Base-by-base conservation (phyloP, 257 asterid species). In the Primulina eburnea region DNA sequence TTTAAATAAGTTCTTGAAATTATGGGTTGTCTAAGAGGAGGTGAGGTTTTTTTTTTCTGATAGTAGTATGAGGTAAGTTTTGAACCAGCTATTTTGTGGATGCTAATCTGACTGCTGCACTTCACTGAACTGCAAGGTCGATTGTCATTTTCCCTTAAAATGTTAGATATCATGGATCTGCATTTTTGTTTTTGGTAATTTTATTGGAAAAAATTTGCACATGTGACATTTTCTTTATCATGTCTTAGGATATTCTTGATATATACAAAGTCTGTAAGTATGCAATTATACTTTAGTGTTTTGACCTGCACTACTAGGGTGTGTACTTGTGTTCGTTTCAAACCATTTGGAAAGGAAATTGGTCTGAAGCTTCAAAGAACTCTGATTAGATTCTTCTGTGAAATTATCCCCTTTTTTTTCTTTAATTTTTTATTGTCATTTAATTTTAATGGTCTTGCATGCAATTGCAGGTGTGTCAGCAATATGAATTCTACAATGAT, bases 401-500 rank as follows among this genome's bases (percentile, higher is more conserved):
- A 67, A 61, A 29, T 30, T 69, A 40, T 73, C 63, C 61, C n/a
- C 1, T 28, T 28, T 28, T 28, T 32, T 69, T 40, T 24, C 26
- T 43, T 40, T 55, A 6, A n/a, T 52, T 57, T 28, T 32, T 34
- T 71, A 12, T 59, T 43, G 10, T 30, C 37, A 35, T 11, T n/a
- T n/a, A n/a, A n/a, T 67, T n/a, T 34, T 70, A 50, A 35, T 40
- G 32, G 10, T 77, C 21, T 67, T 53, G 2, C 64, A 33, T 64
- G 60, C 52, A 63, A 59, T 71, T 83, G 79, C 88, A 95, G 99
- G 98, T 92, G 63, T 95, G 99, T 79, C 96, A 92, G 88, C 95
- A 89, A 37, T 87, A 87, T 26, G 99, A 95, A 82, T 95, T 95
- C 78, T 80, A 84, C 83, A 84, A 84, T 85, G 95, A 92, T 17